Percentiles rank a stretch among this genome's conserved stretches.
Evolutionary conservation across 1,284 basidiomycete species (phyloP).

Genomic region (Ustilago lituana): DNA sequence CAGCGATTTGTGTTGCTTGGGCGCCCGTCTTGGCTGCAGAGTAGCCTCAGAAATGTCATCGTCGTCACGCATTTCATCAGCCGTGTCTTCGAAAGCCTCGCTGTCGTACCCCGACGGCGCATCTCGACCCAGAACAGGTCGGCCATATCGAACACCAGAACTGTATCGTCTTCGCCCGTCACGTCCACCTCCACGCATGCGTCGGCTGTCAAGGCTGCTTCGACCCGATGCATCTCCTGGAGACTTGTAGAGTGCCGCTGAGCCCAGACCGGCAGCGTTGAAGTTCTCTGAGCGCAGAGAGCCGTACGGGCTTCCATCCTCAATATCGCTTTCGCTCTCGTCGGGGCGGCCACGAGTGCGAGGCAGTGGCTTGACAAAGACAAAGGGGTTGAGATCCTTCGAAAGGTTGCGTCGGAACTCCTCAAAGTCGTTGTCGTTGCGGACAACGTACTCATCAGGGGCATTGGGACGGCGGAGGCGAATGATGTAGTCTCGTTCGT

Average conservation of each 20-base stretch:
- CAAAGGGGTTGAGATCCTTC: conserved; percentile 54
- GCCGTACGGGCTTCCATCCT: conserved; percentile 33
- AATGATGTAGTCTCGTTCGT: conserved; percentile 57
- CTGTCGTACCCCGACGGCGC: conserved; percentile 23
- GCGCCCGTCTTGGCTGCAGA: conserved; percentile 23
- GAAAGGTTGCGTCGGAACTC: conserved; percentile 56
- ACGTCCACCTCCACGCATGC: conserved; percentile 30
- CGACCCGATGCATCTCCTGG: neutral
- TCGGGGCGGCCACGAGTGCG: conserved; percentile 47
- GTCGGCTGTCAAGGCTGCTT: conserved; percentile 16
- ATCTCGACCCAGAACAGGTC: conserved; percentile 33
- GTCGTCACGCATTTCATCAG: conserved; percentile 34
- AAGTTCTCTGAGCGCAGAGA: conserved; percentile 32
- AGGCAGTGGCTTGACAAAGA: conserved; percentile 56
- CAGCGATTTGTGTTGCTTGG: conserved; percentile 24
- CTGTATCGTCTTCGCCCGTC: conserved; percentile 44
- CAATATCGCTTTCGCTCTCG: conserved; percentile 42
- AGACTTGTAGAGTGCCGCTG: conserved; percentile 31
- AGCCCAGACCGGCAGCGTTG: conserved; percentile 42
- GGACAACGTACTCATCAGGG: conserved; percentile 56
- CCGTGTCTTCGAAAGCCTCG: conserved; percentile 33
- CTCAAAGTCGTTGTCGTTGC: conserved; percentile 62
- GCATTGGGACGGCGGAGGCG: conserved; percentile 60
- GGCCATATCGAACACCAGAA: conserved; percentile 24
- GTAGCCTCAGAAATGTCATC: conserved; percentile 37